Percentiles rank a stretch among this genome's conserved stretches.
Conservation (phyloP, 176 grass and related monocot species). For the Aechmea fasciata region DNA sequence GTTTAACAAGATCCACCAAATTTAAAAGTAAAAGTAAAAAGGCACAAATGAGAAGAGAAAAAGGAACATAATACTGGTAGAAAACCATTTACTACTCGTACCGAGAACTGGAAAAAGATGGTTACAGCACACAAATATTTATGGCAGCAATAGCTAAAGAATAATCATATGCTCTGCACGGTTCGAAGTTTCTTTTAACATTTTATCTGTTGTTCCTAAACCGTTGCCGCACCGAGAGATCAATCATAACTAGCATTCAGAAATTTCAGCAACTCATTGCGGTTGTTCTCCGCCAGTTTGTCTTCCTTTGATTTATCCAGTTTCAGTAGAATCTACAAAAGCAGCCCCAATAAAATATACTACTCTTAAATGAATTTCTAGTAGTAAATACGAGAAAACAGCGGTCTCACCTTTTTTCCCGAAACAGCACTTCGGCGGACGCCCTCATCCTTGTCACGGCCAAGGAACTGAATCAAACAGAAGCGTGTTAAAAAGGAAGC, state of each 20-base stretch:
- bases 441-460: slow-evolving; percentile 72
- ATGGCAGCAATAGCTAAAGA: not conserved
- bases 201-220: not conserved
- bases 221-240: not conserved
- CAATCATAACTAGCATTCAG: slow-evolving; percentile 89
- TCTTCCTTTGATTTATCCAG: slow-evolving; percentile 94
- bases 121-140: not conserved
- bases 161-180: not conserved
- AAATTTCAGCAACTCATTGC: slow-evolving; percentile 81
- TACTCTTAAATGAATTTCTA: slow-evolving; percentile 1
- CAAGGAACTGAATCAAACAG: slow-evolving; percentile 52
- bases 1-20: not conserved
- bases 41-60: not conserved
- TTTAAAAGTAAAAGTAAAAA: not conserved
- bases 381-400: not conserved
- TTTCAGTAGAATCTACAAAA: slow-evolving; percentile 77
- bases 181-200: not conserved
- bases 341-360: not conserved
- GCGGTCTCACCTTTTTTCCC: slow-evolving; percentile 73
- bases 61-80: not conserved
- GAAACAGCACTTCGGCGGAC: slow-evolving; percentile 80
- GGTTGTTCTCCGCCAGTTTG: slow-evolving; percentile 78
- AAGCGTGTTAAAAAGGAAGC: not conserved
- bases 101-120: not conserved
- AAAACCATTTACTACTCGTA: not conserved